These are phyloP conservation scores for Lenzites betulinus DNA, from an alignment of 768 basidiomycete species.

Conservation along the genomic window DNA sequence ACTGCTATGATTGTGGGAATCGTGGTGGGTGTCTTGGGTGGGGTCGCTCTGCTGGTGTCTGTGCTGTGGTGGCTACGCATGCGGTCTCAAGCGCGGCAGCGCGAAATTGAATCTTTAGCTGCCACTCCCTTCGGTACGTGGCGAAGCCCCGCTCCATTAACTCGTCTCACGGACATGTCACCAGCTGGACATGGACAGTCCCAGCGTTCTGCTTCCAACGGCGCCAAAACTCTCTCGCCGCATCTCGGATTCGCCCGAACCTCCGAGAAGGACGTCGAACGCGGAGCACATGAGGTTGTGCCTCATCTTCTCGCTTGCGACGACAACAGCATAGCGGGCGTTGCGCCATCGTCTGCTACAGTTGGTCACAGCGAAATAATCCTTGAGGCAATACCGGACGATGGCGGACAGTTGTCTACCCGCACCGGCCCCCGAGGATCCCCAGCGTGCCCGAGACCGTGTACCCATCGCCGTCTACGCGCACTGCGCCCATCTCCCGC, in stretches of 20 bases:
- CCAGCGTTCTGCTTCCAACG: too few relatives aligned
- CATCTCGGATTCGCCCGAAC: background rate
- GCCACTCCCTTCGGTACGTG: background rate
- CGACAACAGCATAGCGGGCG: background rate
- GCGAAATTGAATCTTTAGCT: background rate
- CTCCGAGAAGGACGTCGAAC: background rate
- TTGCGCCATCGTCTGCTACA: background rate
- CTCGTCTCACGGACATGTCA: background rate
- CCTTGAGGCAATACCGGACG: background rate
- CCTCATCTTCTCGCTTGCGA: background rate
- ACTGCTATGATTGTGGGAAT: constrained; percentile 2
- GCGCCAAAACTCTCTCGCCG: too few relatives aligned
- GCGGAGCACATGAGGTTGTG: background rate
- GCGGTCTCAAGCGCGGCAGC: background rate
- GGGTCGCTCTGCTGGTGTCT: background rate
- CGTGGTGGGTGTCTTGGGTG: constrained; percentile 2
- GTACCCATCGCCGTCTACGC: too few relatives aligned
- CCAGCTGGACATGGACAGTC: too few relatives aligned
- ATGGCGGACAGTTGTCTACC: background rate
- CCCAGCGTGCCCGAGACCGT: too few relatives aligned
- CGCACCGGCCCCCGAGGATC: background rate
- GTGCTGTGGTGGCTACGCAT: constrained; percentile 11
- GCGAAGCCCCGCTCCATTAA: background rate
- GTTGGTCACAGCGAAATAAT: background rate
- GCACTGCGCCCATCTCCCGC: too few relatives aligned